Conservation (phyloP, 2,329 filamentous ascomycete genomes). For the Pseudogymnoascus sp. region DNA sequence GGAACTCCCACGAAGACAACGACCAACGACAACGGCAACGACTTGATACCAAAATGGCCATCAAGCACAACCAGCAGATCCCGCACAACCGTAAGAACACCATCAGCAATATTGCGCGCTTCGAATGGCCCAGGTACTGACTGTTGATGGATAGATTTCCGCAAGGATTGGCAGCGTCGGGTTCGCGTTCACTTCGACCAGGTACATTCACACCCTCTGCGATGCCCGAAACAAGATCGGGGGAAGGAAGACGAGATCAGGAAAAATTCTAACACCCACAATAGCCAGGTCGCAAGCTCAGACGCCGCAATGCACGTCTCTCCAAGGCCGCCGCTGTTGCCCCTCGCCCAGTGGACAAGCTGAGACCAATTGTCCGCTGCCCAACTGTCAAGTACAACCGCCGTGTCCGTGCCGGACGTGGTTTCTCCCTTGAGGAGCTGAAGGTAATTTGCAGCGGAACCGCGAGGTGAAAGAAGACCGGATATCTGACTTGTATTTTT, state of each 20-base stretch:
- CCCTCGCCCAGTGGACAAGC: conserved; percentile 93
- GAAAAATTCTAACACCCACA: conserved; percentile 24
- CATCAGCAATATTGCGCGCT: conserved; percentile 22
- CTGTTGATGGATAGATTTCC: conserved; percentile 64
- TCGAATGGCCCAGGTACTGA: conserved; percentile 25
- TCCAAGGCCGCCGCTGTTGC: conserved; percentile 93
- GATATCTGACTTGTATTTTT: conserved; percentile 20
- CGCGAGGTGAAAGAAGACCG: conserved; percentile 8
- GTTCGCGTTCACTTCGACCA: conserved; percentile 99
- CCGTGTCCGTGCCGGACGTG: conserved; percentile 89
- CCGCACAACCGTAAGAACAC: conserved; percentile 78
- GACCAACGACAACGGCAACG: conserved; percentile 11
- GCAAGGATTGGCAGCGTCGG: conserved; percentile 99
- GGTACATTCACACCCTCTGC: conserved; percentile 52
- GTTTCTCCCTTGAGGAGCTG: conserved; percentile 94
- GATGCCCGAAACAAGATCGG: conserved; percentile 15
- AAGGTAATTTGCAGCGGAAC: conserved; percentile 59
- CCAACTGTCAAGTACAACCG: conserved; percentile 99
- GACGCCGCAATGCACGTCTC: conserved; percentile 83
- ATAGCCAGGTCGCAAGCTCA: conserved; percentile 93
- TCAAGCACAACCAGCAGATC: conserved; percentile 99
- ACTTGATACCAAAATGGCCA: conserved; percentile 51
- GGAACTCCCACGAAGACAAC: conserved; percentile 9
- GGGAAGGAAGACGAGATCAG: conserved; percentile 19
- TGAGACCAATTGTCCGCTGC: conserved; percentile 94